Evolutionary conservation across 108 stramenopile species (phyloP), one percentile per base, ranked within the genome.

Genomic region (Poteriospumella lacustris): DNA sequence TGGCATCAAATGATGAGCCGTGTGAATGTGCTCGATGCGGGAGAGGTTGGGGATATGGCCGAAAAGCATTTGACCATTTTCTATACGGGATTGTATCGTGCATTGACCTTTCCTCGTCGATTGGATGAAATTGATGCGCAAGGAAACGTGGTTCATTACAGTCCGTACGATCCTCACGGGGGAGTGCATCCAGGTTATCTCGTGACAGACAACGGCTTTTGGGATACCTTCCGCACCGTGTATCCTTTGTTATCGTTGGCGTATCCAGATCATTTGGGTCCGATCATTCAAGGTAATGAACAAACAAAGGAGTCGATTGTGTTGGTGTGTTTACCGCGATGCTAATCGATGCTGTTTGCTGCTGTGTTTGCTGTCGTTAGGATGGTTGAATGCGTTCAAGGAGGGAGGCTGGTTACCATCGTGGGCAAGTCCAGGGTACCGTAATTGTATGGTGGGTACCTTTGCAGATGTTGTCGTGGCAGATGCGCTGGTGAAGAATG

Each of bases 211-310:
- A 82, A 78, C 36, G 82, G 82, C 1, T 78, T 82, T 33, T 82
- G 82, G 82, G 82, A 82, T 70, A 78, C 82, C 19, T 82, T 79
- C 42, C 68, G 82, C 3, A 76, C 82, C 29, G 82, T 82, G 19
- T 82, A 82, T 33, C 78, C 82, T 0, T n/a, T 82, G 0, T 41
- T 82, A 0, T 28, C 58, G 2, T 44, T 82, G 0, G 44, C 60
- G 0, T 82, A 76, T 34, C 78, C 79, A 0, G 79, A 82, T 36
- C 5, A 73, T 28, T 67, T 58, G 1, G 31, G 72, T 1, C 24
- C 33, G 33, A 78, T 81, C 77, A 0, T 77, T 24, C 62, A 59
- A 1, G 80, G 52, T 56, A 19, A 19, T 19, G 15, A 56, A 19
- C 24, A 56, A 15, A 56, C 24, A 56, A 56, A 19, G 24, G 24